Conservation (phyloP, 306 rosid species). For the Alnus glutinosa region DNA sequence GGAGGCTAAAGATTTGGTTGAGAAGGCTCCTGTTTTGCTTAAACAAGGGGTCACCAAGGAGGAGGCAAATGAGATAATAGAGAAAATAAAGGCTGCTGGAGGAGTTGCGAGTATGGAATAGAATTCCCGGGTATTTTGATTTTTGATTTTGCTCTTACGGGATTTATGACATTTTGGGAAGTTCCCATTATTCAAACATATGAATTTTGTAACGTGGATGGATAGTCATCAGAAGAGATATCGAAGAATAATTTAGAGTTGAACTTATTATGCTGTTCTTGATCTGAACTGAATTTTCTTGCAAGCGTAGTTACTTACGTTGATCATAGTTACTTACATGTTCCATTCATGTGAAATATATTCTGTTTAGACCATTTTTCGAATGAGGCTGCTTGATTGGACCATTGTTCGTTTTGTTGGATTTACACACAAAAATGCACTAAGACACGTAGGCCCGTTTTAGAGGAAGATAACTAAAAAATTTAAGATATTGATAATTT, state of each 20-base stretch:
- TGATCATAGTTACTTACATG: not conserved
- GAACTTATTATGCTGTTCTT: not conserved
- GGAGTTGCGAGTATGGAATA: constrained; percentile 8
- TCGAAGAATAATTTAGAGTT: not conserved
- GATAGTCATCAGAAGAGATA: not conserved
- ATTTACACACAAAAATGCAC: no score
- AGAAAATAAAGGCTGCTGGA: constrained; percentile 12
- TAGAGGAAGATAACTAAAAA: no score
- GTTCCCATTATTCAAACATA: not conserved
- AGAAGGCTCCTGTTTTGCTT: constrained; percentile 4
- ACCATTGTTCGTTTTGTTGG: no score
- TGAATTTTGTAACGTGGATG: not conserved
- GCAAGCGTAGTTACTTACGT: not conserved
- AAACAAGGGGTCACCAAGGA: constrained; percentile 11
- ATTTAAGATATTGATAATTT: no score
- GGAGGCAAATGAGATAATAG: constrained; percentile 10
- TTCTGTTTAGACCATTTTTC: no score
- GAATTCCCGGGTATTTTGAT: not conserved
- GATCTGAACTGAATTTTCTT: not conserved
- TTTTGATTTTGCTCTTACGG: not conserved
- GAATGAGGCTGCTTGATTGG: no score
- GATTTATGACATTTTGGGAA: not conserved
- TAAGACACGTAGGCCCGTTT: no score
- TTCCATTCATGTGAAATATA: no score
- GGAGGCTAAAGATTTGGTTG: constrained; percentile 15